Evolutionary conservation across 129 eudicot genomes (phyloP), one percentile per base, ranked within the genome.

Genomic region (Rutidosis leptorrhynchoides): DNA sequence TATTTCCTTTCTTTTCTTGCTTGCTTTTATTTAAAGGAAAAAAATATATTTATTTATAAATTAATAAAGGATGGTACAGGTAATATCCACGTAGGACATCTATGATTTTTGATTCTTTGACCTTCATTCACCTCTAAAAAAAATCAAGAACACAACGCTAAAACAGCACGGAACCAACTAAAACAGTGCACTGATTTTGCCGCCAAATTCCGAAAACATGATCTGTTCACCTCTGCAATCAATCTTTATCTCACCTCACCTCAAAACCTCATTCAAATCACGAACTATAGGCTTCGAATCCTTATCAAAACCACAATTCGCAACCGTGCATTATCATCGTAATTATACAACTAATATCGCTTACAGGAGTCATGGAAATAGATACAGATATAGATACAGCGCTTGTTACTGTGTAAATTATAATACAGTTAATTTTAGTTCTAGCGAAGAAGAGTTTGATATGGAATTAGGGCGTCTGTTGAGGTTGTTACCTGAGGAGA

Each of bases 401-500:
- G 25, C 24, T 63, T 70, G 70, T 72, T 58, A 56, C 48, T 72
- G 86, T 57, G 67, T 67, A 37, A 81, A 71, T n/a, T 58, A 62
- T 24, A 76, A 72, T 16, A 25, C 57, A 24, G 26, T 55, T 8
- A 4, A 49, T 32, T 35, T 42, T 61, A 59, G 62, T 32, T 65
- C 69, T 6, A 46, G 54, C 20, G 74, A 77, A 59, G 90, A 87
- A 7, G 87, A 82, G 27, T 74, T 78, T 43, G 84, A 87, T 43
- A 76, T 83, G 62, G 98, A 92, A 30, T 58, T 92, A 60, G 89
- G 82, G 5, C 87, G 87, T 1, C 35, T 92, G 66, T 69, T 92
- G 81, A 78, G 81, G 11, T 60, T 92, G 32, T 74, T 88, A 74
- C 96, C 98, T 75, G 95, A 83, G 80, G 96, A 88, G 65, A 92